Evolutionary conservation across 345 rosid species (phyloP).

Genomic region (Bruguiera gymnorhiza): DNA sequence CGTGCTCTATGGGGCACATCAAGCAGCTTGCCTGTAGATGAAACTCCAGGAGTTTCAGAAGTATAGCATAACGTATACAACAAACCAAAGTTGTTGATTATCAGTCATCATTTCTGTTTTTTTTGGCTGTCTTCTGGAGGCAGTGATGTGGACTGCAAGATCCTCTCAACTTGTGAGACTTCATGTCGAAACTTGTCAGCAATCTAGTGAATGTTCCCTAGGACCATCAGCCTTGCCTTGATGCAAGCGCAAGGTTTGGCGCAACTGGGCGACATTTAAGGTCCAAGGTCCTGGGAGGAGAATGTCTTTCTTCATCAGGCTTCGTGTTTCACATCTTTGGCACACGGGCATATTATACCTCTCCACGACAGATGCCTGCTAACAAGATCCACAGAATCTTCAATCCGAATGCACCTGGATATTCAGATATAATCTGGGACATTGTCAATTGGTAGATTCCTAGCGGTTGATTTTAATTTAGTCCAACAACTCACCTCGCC

Average conservation of each 20-base stretch:
- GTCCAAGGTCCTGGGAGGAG: conserved; percentile 74
- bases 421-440: too few relatives aligned
- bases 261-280: conserved; percentile 65
- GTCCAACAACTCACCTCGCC: too few relatives aligned
- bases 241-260: conserved; percentile 62
- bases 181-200: conserved; percentile 63
- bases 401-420: conserved; percentile 28
- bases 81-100: neutral
- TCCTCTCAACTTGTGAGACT: conserved; percentile 51
- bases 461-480: too few relatives aligned
- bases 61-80: neutral
- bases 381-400: neutral
- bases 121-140: conserved; percentile 53
- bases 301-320: conserved; percentile 56
- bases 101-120: conserved; percentile 17
- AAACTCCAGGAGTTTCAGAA: too few relatives aligned
- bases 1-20: neutral
- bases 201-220: conserved; percentile 58
- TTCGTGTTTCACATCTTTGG: conserved; percentile 76
- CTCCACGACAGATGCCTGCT: conserved; percentile 65
- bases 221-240: conserved; percentile 80
- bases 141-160: conserved; percentile 55
- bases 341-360: conserved; percentile 54
- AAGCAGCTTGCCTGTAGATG: too few relatives aligned
- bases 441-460: too few relatives aligned